A percentile compares a stretch with the other conserved stretches of the same genome.
Evolutionary conservation across 345 rosid species (phyloP).

Genomic region (Sisymbrium irio): DNA sequence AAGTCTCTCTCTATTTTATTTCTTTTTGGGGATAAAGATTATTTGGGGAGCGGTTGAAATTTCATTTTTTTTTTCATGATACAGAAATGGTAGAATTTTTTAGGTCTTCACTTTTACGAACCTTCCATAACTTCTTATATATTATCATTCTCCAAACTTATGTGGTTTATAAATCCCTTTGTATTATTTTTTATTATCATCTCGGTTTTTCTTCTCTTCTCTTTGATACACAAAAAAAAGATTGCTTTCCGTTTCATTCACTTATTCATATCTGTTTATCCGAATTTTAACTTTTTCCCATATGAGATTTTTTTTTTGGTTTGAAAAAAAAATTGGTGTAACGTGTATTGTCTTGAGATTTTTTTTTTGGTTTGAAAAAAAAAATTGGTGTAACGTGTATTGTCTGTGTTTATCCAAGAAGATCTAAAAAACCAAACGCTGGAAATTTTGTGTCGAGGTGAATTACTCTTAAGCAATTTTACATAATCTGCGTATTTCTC

Average conservation of each 20-base stretch:
- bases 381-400: slow-evolving; percentile 2
- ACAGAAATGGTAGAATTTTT: slow-evolving; percentile 29
- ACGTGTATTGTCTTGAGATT: too few species aligned
- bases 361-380: background rate
- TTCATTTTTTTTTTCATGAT: background rate
- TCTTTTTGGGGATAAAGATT: background rate
- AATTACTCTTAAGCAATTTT: background rate
- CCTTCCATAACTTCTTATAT: slow-evolving; percentile 23
- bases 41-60: slow-evolving; percentile 13
- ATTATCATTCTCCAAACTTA: background rate
- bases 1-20: background rate
- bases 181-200: background rate
- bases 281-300: background rate
- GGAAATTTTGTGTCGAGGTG: slow-evolving; percentile 2
- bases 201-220: slow-evolving; percentile 26
- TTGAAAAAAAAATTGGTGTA: background rate
- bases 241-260: slow-evolving; percentile 9
- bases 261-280: background rate
- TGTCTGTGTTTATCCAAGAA: background rate
- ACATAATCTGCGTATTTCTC: background rate
- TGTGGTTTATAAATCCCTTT: background rate
- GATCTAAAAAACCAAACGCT: slow-evolving; percentile 15
- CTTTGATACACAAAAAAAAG: background rate
- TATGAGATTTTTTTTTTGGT: background rate
- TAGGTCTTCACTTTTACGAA: slow-evolving; percentile 27